phyloP scores from a whole-genome alignment of 75 land plant species.

The Pinus taeda region DNA sequence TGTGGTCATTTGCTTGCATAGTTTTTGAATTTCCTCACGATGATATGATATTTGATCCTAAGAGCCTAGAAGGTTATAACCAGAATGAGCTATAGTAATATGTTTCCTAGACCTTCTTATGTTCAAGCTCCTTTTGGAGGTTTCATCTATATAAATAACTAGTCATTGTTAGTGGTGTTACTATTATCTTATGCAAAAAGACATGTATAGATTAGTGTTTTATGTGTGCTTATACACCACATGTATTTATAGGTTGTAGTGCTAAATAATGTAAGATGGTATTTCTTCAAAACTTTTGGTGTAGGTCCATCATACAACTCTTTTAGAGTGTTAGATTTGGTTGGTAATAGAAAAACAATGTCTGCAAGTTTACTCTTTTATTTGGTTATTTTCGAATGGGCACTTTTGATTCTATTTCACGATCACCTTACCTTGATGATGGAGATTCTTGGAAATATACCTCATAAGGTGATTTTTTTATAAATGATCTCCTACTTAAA shows the following conservation, averaged over 20 bases:
- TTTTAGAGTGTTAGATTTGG: neutral
- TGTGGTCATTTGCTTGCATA: constrained; percentile 66
- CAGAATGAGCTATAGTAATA: constrained; percentile 69
- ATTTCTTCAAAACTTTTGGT: no score
- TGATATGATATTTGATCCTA: constrained; percentile 84
- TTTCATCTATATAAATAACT: neutral
- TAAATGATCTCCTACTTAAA: neutral
- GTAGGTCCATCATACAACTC: neutral
- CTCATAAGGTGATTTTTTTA: no score
- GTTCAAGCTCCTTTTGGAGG: neutral
- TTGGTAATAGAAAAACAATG: neutral
- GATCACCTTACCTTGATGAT: constrained; percentile 94
- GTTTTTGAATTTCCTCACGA: constrained; percentile 71
- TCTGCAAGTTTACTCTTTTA: neutral
- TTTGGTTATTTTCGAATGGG: neutral
- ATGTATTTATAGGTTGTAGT: neutral
- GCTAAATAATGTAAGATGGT: neutral
- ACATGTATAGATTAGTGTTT: neutral
- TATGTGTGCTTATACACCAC: neutral
- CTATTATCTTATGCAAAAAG: neutral
- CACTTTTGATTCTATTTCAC: constrained; percentile 28
- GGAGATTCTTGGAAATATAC: constrained; percentile 92
- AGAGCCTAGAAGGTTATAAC: constrained; percentile 52
- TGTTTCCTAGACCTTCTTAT: neutral
- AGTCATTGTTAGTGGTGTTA: neutral